Conservation (phyloP, 108 stramenopile species). For the Cyclotella sp. region DNA sequence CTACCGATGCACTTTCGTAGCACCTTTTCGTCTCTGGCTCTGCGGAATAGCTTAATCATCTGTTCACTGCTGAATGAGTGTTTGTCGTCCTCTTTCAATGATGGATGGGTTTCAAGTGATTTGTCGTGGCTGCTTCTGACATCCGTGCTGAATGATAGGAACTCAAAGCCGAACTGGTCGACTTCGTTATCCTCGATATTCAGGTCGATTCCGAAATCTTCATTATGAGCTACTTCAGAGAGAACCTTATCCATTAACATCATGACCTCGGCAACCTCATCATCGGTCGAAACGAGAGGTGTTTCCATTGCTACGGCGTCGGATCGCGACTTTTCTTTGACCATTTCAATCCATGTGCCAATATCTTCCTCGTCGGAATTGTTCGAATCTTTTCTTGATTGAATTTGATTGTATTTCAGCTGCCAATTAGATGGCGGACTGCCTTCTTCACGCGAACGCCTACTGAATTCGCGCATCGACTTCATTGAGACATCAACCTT, state of each 20-base stretch:
- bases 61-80: conserved; percentile 1
- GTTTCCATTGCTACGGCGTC: not conserved
- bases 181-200: not conserved
- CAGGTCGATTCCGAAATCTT: not conserved
- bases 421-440: conserved; percentile 2
- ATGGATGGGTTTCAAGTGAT: not conserved
- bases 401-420: not conserved
- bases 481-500: too few species aligned
- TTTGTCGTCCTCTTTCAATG: not conserved
- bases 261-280: conserved; percentile 23
- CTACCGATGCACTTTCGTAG: conserved; percentile 3
- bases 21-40: conserved; percentile 6
- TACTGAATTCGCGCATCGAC: too few species aligned
- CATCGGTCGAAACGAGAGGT: not conserved
- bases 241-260: conserved; percentile 22
- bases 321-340: not conserved
- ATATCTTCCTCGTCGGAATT: not conserved
- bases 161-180: not conserved
- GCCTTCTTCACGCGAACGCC: not conserved
- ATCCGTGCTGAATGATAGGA: not conserved
- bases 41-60: conserved; percentile 2
- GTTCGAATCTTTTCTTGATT: not conserved
- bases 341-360: conserved; percentile 11
- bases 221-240: not conserved
- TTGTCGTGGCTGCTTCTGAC: too few species aligned